A percentile compares a stretch with the other conserved stretches of the same genome.
These are phyloP conservation scores for Melampsora larici-populina DNA, from an alignment of 1,284 basidiomycete genomes.

Conservation along the genomic window DNA sequence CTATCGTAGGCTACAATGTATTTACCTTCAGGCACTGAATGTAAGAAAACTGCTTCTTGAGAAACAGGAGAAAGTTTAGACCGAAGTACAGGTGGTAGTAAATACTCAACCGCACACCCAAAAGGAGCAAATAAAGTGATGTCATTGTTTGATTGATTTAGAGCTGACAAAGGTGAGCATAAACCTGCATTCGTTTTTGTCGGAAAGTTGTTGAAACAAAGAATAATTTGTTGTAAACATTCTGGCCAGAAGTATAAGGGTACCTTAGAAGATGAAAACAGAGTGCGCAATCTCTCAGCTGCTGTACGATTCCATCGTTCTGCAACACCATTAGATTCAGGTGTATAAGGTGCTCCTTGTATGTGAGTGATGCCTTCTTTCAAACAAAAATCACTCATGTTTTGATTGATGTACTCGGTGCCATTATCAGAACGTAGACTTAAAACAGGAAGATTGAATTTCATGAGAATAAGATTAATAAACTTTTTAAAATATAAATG, in stretches of 20 bases:
- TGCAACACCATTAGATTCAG: background rate
- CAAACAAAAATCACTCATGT: background rate
- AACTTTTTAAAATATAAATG: slow-evolving; percentile 51
- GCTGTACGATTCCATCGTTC: background rate
- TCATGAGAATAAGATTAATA: background rate
- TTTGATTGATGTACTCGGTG: slow-evolving; percentile 1
- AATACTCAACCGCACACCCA: background rate
- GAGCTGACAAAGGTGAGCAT: background rate
- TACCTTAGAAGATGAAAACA: background rate
- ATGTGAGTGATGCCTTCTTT: slow-evolving; percentile 4
- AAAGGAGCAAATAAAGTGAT: background rate
- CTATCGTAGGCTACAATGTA: too few relatives aligned
- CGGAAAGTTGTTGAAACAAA: background rate
- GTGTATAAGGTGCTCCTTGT: too few relatives aligned
- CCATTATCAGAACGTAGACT: background rate
- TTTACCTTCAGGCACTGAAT: background rate
- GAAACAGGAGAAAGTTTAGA: background rate
- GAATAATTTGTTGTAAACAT: background rate
- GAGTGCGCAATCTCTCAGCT: background rate
- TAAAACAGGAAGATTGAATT: background rate
- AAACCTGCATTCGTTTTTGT: background rate
- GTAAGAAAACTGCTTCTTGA: background rate
- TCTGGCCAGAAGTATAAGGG: too few relatives aligned
- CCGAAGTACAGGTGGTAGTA: too few relatives aligned
- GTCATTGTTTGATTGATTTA: background rate